Evolutionary conservation across 306 rosid species (phyloP).

Genomic region (Cucumis cinereus): DNA sequence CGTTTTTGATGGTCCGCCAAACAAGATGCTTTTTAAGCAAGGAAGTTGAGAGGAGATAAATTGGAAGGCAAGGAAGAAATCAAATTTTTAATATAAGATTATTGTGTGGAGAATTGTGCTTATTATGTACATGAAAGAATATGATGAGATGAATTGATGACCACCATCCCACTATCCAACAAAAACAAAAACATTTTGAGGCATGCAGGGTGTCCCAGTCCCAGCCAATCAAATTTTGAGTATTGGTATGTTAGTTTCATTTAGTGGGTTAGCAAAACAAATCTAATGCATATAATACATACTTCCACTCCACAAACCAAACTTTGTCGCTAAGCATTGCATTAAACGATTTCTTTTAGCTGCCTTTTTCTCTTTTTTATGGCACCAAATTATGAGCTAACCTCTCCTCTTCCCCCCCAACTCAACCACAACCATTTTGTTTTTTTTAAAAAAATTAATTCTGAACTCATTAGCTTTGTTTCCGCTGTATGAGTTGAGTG

Average conservation of each 20-base stretch:
- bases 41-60: neutral
- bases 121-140: neutral
- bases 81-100: neutral
- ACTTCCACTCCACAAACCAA: conserved; percentile 3
- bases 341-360: neutral
- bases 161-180: neutral
- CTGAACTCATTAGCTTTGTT: neutral
- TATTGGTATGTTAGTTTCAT: neutral
- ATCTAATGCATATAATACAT: neutral
- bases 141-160: too few species aligned
- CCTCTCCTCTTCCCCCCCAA: neutral
- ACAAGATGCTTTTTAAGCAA: neutral
- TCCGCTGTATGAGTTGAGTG: neutral
- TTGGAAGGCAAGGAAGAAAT: neutral
- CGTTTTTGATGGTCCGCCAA: too few species aligned
- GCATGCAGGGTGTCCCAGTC: neutral
- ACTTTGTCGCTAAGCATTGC: neutral
- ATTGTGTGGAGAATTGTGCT: neutral
- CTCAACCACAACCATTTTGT: neutral
- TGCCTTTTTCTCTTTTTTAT: neutral
- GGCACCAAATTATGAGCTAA: neutral
- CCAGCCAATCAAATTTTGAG: neutral
- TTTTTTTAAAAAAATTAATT: too few species aligned
- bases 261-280: conserved; percentile 4
- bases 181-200: neutral